These are phyloP conservation scores for Lodderomyces orthopsilosis DNA, from an alignment of 1,139 yeast species.

Conservation along the genomic window DNA sequence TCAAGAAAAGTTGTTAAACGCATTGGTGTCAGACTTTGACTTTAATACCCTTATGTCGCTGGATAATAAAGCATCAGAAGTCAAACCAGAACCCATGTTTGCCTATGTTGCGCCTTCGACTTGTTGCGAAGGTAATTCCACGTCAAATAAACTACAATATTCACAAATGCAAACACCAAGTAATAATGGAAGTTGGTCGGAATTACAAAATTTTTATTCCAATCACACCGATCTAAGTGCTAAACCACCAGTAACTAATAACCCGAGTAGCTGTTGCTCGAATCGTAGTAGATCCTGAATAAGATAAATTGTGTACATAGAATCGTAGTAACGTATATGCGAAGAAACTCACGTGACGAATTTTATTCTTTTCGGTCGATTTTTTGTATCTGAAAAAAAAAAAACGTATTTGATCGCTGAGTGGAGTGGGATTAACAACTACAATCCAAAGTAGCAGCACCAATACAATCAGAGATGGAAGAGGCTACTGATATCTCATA, in stretches of 20 bases:
- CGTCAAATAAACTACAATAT: background rate
- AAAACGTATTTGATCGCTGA: too few relatives aligned
- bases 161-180: background rate
- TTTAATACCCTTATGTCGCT: conserved; percentile 4
- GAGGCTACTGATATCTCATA: conserved; percentile 37
- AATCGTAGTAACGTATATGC: background rate
- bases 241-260: background rate
- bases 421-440: too few relatives aligned
- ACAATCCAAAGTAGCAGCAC: background rate
- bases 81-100: background rate
- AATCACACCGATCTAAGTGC: background rate
- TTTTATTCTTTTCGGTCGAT: background rate
- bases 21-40: conserved; percentile 8
- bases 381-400: background rate
- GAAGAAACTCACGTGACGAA: conserved; percentile 1
- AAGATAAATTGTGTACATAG: background rate
- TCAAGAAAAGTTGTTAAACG: conserved; percentile 9
- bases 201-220: background rate
- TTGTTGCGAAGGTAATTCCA: background rate
- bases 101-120: background rate
- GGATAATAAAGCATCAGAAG: conserved; percentile 1
- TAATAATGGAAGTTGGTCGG: background rate
- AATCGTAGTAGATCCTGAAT: too few relatives aligned
- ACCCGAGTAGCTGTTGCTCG: background rate
- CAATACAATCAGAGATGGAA: conserved; percentile 20